Base-by-base conservation (phyloP, 2,329 filamentous ascomycete genomes). In the Paecilomyces formosus region DNA sequence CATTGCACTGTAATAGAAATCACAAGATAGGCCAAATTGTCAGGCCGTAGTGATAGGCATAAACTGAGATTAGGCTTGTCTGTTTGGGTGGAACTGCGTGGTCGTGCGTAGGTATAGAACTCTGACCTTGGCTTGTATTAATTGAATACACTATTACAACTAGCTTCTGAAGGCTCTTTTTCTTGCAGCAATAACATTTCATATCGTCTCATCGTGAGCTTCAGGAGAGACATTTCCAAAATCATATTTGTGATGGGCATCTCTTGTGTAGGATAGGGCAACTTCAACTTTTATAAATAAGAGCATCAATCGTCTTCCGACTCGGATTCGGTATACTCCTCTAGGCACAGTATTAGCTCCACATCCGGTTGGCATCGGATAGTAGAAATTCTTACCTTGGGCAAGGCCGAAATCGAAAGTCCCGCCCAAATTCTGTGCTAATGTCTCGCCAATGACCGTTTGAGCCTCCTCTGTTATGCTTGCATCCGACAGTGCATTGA, bases 401-500 rank as follows among this genome's bases (percentile, higher is more conserved):
- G 60, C 61, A 15, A 64, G 53, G 15, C 57, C 63, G 60, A 68
- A 69, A 54, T 69, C 65, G 53, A 70, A 68, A 2, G 61, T 57
- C 18, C 67, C 68, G 35, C 63, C 60, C 12, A 69, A 53, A 12
- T 55, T 62, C 13, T 56, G 55, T 33, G 60, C 60, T 30, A 69
- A 53, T n/a, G 58, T 61, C 24, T 73, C 69, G 1, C 65, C 61
- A 30, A 74, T 72, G 45, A 68, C 33, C 11, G 57, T 62, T 58
- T 69, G 68, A n/a, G 64, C 63, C 18, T 67, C 62, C 15, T 72
- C 66, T 9, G 64, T 61, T 28, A 67, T 61, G 57, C 65, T 57
- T 52, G 64, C 59, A 18, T 57, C 59, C 4, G 62, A 61, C 53
- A 63, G 60, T 4, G 66, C 64, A 12, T 67, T 67, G 61, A 70